Evolutionary conservation across 768 basidiomycete species (phyloP).

Genomic region (Suillus luteus): DNA sequence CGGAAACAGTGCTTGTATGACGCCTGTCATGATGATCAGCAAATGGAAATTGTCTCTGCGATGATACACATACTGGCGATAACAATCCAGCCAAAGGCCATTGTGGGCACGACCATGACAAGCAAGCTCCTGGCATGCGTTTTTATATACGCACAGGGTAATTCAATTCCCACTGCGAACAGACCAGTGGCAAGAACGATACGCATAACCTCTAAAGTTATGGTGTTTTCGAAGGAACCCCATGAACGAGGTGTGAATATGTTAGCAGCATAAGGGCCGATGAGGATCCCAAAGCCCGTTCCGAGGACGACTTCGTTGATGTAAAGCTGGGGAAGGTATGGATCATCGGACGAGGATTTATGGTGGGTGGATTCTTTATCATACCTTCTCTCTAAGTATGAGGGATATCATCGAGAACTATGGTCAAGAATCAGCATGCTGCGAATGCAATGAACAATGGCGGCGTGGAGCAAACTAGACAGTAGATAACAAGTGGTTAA

Average conservation of each 20-base stretch:
- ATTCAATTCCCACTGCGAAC: conserved; percentile 93
- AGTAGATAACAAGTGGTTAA: background rate
- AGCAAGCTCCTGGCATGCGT: conserved; percentile 73
- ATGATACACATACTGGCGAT: conserved; percentile 50
- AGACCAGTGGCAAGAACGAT: conserved; percentile 89
- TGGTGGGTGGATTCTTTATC: background rate
- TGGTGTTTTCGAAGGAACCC: conserved; percentile 50
- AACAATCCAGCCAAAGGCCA: conserved; percentile 83
- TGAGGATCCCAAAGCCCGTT: conserved; percentile 58
- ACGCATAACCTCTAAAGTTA: conserved; percentile 87
- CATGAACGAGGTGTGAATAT: conserved; percentile 80
- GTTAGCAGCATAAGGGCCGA: conserved; percentile 72
- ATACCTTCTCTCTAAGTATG: background rate
- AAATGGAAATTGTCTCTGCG: too few relatives aligned
- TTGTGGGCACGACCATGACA: conserved; percentile 78
- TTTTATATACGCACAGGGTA: conserved; percentile 82
- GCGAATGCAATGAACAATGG: background rate
- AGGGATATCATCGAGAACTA: background rate
- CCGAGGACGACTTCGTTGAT: conserved; percentile 95
- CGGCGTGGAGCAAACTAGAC: background rate
- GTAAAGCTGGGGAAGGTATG: conserved; percentile 57
- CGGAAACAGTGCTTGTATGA: too few relatives aligned
- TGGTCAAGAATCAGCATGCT: background rate
- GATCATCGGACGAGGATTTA: background rate
- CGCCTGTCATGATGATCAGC: too few relatives aligned